Conservation (phyloP, 1,284 basidiomycete genomes). For the Ceratobasidium sp. region DNA sequence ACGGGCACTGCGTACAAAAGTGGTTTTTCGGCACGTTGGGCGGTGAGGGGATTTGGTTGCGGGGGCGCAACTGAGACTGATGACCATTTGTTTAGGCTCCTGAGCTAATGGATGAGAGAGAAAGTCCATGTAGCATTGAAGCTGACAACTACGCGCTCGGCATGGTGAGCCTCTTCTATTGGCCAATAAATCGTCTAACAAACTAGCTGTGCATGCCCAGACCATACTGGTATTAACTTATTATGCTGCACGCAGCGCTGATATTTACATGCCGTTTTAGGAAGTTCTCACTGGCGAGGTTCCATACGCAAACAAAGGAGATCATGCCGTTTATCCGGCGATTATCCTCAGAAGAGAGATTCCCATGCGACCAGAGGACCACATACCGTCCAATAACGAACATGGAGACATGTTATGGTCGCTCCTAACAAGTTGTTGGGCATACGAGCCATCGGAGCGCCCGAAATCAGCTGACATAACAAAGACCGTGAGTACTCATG, state of each 20-base stretch:
- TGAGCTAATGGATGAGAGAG: neutral
- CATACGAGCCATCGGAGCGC: neutral
- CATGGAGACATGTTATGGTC: slow-evolving; percentile 3
- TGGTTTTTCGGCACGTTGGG: neutral
- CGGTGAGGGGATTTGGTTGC: neutral
- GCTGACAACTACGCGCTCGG: neutral
- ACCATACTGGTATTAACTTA: slow-evolving; percentile 1
- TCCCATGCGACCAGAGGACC: slow-evolving; percentile 1
- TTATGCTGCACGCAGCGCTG: neutral
- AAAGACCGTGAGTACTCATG: neutral
- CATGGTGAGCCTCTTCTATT: neutral
- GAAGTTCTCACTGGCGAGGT: neutral
- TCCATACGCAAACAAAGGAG: neutral
- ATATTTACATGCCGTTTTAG: neutral
- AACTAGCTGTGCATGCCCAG: neutral
- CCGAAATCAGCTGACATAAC: neutral
- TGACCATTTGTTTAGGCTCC: neutral
- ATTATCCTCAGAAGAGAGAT: neutral
- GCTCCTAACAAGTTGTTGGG: slow-evolving; percentile 12
- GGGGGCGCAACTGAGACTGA: neutral
- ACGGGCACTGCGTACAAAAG: neutral
- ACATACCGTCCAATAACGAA: neutral
- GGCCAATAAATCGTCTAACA: neutral
- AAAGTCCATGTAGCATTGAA: neutral
- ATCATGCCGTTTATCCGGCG: neutral